Evolutionary conservation across 805 yeast genomes (phyloP).

Genomic region (Candida lessepsii): DNA sequence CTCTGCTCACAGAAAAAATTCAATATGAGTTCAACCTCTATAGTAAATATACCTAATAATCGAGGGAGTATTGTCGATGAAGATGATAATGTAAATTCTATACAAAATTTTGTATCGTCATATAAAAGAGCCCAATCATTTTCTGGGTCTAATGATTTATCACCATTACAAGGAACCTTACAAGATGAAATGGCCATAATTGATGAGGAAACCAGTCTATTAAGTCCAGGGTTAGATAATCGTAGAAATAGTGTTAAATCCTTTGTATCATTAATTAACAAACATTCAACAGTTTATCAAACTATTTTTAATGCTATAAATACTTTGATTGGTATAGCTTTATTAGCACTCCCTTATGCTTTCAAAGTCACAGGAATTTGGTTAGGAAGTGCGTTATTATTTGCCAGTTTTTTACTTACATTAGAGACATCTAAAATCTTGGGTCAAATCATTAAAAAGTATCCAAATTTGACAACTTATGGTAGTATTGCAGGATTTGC

Average conservation of each 20-base stretch:
- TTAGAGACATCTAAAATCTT: conserved; percentile 53
- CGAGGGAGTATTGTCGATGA: conserved; percentile 18
- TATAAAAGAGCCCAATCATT: conserved; percentile 37
- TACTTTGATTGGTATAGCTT: conserved; percentile 73
- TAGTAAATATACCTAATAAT: neutral
- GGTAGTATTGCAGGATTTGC: conserved; percentile 56
- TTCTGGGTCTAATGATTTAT: conserved; percentile 19
- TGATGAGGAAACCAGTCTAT: conserved; percentile 14
- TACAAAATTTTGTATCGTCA: conserved; percentile 41
- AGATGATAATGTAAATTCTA: conserved; percentile 23
- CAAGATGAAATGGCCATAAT: conserved; percentile 14
- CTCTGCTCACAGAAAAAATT: no score
- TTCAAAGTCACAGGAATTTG: conserved; percentile 68
- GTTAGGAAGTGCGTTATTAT: conserved; percentile 43
- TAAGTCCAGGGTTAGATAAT: conserved; percentile 5
- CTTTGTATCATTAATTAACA: conserved; percentile 15
- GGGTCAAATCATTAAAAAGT: conserved; percentile 45
- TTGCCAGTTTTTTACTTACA: conserved; percentile 49
- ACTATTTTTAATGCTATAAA: conserved; percentile 69
- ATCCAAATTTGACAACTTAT: conserved; percentile 47
- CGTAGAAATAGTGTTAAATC: conserved; percentile 14
- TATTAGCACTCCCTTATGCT: conserved; percentile 71
- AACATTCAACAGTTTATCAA: conserved; percentile 61
- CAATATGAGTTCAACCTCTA: no score
- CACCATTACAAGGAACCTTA: conserved; percentile 10